Base-by-base conservation (phyloP, 441 rosid genomes). In the Raphanus hybrid region DNA sequence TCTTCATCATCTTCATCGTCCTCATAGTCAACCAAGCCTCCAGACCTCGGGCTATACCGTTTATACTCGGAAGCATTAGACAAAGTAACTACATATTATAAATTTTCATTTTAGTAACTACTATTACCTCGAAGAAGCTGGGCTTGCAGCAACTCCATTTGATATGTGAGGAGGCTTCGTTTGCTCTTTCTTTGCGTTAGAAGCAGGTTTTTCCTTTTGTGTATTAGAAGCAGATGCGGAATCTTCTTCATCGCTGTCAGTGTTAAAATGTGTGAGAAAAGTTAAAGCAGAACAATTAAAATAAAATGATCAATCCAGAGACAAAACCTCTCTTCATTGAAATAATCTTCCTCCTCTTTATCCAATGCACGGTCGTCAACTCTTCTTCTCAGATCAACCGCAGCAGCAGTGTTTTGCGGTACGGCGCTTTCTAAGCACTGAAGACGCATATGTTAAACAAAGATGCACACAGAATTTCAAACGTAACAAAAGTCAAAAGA, bases 261-360 rank as follows among this genome's bases (percentile, higher is more conserved):
- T 57, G 66, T 50, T 70, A 63, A 63, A 32, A 74, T 26, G 52
- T 12, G 67, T 59, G 58, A 70, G 69, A 58, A 76, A 75, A 68
- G 68, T 48, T 29, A 18, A 16, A 58, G 57, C 35, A 27, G n/a
- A 54, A 32, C 45, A 59, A 35, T 3, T 39, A 32, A 61, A 59
- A 35, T 3, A 55, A 62, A 70, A 14, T 11, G 58, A 54, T 20
- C 18, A 82, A 43, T 70, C 27, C 18, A 54, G 69, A 71, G 20
- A 64, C 64, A 50, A 69, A 94, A 55, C 98, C 98, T 96, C 84
- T 94, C 96, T 82, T 86, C 97, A 15, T 94, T 94, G 82, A 96
- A 96, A 85, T 96, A 96, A 79, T 96, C 98, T 82, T 94, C 95
- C 86, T 94, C 99, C 80, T 96, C 99, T 85, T 96, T 96, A 78